Percentiles rank a stretch among this genome's conserved stretches.
Conservation (phyloP, 2,329 filamentous ascomycete genomes). For the Beauveria scarabaeidicola region DNA sequence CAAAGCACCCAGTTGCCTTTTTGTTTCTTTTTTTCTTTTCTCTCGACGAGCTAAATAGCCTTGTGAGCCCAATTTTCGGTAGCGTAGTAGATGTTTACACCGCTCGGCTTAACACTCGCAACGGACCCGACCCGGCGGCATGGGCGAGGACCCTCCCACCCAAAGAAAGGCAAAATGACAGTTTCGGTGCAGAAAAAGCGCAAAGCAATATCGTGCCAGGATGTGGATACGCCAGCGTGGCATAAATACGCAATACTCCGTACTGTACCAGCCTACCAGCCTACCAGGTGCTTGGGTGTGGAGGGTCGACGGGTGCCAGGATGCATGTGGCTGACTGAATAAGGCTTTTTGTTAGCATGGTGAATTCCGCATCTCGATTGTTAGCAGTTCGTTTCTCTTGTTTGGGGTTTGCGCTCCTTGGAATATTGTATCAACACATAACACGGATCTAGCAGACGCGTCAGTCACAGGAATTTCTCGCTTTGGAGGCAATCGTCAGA, state of each 20-base stretch:
- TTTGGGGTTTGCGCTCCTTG: too few species aligned
- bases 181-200: not conserved
- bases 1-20: not conserved
- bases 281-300: not conserved
- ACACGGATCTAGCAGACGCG: too few species aligned
- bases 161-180: not conserved
- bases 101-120: not conserved
- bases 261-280: too few species aligned
- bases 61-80: not conserved
- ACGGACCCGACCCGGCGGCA: not conserved
- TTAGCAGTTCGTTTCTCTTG: too few species aligned
- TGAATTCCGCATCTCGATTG: too few species aligned
- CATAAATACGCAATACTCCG: not conserved
- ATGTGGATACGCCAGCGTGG: conserved; percentile 9
- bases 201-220: not conserved
- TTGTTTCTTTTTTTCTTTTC: not conserved
- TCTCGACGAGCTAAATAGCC: not conserved
- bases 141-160: not conserved
- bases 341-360: too few species aligned
- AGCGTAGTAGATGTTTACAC: not conserved
- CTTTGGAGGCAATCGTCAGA: too few species aligned
- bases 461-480: too few species aligned
- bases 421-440: too few species aligned
- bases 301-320: too few species aligned
- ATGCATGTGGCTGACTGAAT: too few species aligned